Percentiles rank a stretch among this genome's conserved stretches.
Evolutionary conservation across 345 rosid species (phyloP).

Genomic region (Eucalyptus curtisii): DNA sequence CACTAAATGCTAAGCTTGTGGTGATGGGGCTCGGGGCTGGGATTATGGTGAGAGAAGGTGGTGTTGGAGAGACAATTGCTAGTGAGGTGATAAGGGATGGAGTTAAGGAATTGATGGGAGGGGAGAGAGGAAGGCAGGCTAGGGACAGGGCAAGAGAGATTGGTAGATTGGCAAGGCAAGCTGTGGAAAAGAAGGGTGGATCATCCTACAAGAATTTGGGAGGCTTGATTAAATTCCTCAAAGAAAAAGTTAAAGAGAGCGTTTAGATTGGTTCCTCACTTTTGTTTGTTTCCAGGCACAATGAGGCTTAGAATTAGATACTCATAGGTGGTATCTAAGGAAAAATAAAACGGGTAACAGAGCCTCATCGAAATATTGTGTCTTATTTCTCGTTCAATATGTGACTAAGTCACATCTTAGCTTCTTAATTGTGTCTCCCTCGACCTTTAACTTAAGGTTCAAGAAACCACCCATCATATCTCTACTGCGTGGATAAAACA

Average conservation of each 20-base stretch:
- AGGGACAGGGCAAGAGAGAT: constrained; percentile 5
- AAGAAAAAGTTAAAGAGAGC: background rate
- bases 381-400: background rate
- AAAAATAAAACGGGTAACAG: background rate
- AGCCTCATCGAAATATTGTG: background rate
- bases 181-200: background rate
- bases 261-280: background rate
- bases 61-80: background rate
- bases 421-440: background rate
- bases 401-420: background rate
- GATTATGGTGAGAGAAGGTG: background rate
- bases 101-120: constrained; percentile 11
- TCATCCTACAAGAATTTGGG: constrained; percentile 6
- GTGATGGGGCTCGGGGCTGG: background rate
- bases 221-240: constrained; percentile 1
- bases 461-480: background rate
- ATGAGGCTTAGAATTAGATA: background rate
- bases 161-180: background rate
- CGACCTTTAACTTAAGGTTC: background rate
- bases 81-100: background rate
- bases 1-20: constrained; percentile 7
- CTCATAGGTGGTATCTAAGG: background rate
- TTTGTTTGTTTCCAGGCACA: background rate
- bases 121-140: constrained; percentile 3
- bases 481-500: too few relatives aligned